Base-by-base conservation (phyloP, 257 asterid genomes). In the Solanum phureja region DNA sequence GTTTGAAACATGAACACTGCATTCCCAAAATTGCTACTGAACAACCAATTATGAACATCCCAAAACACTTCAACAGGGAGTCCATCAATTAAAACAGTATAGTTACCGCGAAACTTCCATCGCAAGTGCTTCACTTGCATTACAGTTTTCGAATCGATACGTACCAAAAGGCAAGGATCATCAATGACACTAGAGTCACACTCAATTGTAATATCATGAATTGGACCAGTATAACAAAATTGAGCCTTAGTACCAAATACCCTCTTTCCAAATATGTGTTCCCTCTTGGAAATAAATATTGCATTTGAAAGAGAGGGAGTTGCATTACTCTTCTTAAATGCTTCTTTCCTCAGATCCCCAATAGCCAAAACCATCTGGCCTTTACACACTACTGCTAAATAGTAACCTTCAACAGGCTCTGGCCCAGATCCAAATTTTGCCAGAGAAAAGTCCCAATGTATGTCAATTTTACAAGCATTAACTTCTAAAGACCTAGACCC, bases 11-110 rank as follows among this genome's bases (percentile, higher is more conserved):
- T 92, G 94, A 96, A 95, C 31, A 95, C 94, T 1, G 96, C 98
- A 82, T 88, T 91, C 8, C 99, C 98, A 69, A 90, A 87, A 86
- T 93, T 68, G 8, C 94, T 87, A 76, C 97, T 92, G 69, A 95
- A 96, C 35, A 96, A 84, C 99, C 98, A 96, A 86, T 96, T 94
- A 46, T 95, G 96, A 37, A 96, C 98, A 88, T 96, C 98, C 98
- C 98, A 96, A 82, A 91, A 94, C 60, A 96, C 90, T 88, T 95
- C 98, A 27, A 96, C 98, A 23, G 97, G 96, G 33, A 95, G 89
- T 8, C 99, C 99, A 89, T 96, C 99, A 8, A 96, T 92, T 91
- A 91, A 86, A 79, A 95, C 92, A 1, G 97, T 88, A 89, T 90
- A 90, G 46, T 96, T 96, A 73, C 99, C 98, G 0, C 98, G 92